Percentiles rank a stretch among this genome's conserved stretches.
Conservation (phyloP, 2,329 filamentous ascomycete species). For the Beauveria sp. region DNA sequence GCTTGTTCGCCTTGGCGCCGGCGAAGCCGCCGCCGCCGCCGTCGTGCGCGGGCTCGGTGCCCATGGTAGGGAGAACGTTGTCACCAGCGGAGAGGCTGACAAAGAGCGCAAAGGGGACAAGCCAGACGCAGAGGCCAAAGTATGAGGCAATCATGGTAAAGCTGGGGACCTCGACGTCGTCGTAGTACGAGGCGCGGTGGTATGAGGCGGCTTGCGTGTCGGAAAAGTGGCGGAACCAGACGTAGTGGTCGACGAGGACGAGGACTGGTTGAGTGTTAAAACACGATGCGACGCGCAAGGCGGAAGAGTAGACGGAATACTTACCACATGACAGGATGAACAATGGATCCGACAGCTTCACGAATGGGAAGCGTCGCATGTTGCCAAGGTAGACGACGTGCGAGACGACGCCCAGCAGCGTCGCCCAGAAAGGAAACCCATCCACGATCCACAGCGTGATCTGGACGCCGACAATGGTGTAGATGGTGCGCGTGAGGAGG, state of each 20-base stretch:
- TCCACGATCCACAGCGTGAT: conserved; percentile 70
- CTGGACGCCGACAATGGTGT: conserved; percentile 69
- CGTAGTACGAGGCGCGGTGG: conserved; percentile 53
- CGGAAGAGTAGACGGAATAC: conserved; percentile 20
- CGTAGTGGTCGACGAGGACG: conserved; percentile 83
- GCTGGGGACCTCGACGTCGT: conserved; percentile 58
- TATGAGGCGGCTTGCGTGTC: conserved; percentile 50
- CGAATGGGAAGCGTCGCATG: conserved; percentile 64
- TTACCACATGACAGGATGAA: conserved; percentile 77
- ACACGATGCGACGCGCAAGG: background rate
- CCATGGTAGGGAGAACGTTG: conserved; percentile 90
- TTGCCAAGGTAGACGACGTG: conserved; percentile 87
- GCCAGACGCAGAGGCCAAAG: conserved; percentile 94
- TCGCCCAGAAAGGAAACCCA: conserved; percentile 72
- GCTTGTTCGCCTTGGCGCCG: conserved; percentile 24
- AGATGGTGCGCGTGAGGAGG: conserved; percentile 78
- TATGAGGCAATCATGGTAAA: conserved; percentile 95
- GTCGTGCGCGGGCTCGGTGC: conserved; percentile 49
- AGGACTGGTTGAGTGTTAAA: conserved; percentile 43
- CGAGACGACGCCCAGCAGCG: conserved; percentile 66
- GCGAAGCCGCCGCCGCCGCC: conserved; percentile 34
- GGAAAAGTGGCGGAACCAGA: conserved; percentile 95
- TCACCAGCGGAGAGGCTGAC: conserved; percentile 90
- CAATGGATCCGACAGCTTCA: conserved; percentile 79
- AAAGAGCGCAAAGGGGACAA: conserved; percentile 91